Evolutionary conservation across 768 basidiomycete species (phyloP), one percentile per base, ranked within the genome.

Genomic region (Cystofilobasidium ferigula): DNA sequence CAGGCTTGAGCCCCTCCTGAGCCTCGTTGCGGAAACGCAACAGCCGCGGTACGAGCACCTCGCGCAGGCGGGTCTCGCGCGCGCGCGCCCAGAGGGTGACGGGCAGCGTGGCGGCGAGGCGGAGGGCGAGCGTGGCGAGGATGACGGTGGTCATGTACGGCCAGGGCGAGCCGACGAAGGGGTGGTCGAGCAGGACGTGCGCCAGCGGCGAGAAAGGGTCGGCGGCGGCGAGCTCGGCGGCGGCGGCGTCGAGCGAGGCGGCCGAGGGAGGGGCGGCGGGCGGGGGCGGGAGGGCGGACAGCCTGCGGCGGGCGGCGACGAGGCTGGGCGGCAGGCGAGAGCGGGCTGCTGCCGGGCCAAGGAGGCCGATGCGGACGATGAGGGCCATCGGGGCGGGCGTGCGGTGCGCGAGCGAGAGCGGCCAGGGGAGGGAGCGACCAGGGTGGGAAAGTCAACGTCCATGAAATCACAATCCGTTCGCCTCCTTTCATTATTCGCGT

Each of bases 221-320:
- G 54, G 28, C 79, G 88, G 62, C 53, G 47, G 54, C 7, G 57
- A 28, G 63, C 30, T 45, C 5, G 69, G 14, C 32, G 35, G 18
- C 34, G 34, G 26, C 16, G 14, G 18, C 14, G 3, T 47, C 42
- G 7, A 20, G 7, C 36, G 64, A 30, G 45, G n/a, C n/a, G 35
- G n/a, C 47, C 58, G 24, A 16, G 34, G n/a, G 42, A 34, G 71
- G 88, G 88, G 56, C 80, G 82, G 32, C 76, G 80, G 8, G 70
- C 89, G 47, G 83, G 87, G 2, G 3, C 26, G 14, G 26, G 4
- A 9, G 26, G 34, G 10, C 34, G 34, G n/a, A n/a, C n/a, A n/a
- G n/a, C n/a, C n/a, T n/a, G 34, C 28, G 10, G 34, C 34, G 34
- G 22, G 43, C 10, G 43, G 5, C 43, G 43, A 45, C 43, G 43